A percentile compares a stretch with the other conserved stretches of the same genome.
Evolutionary conservation across 2,329 filamentous ascomycete genomes (phyloP).

Genomic region (Hypoxylon rubiginosum): DNA sequence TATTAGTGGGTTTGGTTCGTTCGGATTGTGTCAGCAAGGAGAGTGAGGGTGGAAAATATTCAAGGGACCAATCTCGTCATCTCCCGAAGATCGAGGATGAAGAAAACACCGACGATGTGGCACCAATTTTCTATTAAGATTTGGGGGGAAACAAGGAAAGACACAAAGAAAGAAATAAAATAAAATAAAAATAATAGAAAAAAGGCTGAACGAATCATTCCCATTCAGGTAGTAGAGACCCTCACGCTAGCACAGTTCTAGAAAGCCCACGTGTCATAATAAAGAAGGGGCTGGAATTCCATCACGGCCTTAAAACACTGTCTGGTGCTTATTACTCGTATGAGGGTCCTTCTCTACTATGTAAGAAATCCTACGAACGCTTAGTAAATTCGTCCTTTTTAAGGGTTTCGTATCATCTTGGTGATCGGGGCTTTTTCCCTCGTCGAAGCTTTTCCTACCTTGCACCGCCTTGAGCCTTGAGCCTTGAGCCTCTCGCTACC

Average conservation of each 20-base stretch:
- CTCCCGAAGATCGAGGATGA: constrained; percentile 50
- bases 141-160: constrained; percentile 32
- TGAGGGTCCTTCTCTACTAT: constrained; percentile 4
- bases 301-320: constrained; percentile 31
- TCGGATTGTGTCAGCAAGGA: constrained; percentile 39
- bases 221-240: constrained; percentile 42
- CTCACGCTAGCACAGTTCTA: constrained; percentile 42
- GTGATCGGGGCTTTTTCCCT: constrained; percentile 36
- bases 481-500: background rate
- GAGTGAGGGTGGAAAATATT: constrained; percentile 40
- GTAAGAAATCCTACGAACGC: constrained; percentile 34
- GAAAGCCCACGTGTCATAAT: constrained; percentile 49
- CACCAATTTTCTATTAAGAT: constrained; percentile 44
- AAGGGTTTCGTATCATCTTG: constrained; percentile 39
- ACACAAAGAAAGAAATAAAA: constrained; percentile 12
- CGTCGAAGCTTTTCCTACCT: background rate
- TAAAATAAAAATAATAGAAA: constrained; percentile 19
- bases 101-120: constrained; percentile 52
- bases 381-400: constrained; percentile 33
- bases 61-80: constrained; percentile 51
- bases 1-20: constrained; percentile 27
- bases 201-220: constrained; percentile 36
- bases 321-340: constrained; percentile 36
- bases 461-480: background rate
- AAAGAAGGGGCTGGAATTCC: constrained; percentile 41